Evolutionary conservation across 208 protist species (phyloP).

Genomic region (Crithidia thermophila): DNA sequence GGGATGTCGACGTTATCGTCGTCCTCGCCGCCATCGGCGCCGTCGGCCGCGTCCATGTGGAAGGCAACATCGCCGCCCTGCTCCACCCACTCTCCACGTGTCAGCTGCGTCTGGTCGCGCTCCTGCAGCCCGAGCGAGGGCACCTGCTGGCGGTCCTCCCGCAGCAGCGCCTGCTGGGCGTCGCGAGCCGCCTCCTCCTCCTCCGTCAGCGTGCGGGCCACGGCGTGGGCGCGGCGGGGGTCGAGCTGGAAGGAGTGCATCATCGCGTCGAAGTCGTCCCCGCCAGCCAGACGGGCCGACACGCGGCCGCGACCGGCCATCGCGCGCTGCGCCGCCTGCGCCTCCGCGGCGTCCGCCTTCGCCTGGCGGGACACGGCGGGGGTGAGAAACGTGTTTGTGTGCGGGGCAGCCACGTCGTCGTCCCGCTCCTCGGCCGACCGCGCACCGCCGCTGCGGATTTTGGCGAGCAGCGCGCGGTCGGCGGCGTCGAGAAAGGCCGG

Average conservation of each 20-base stretch:
- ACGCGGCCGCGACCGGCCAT: background rate
- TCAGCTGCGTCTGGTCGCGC: constrained; percentile 52
- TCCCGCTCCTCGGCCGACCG: constrained; percentile 17
- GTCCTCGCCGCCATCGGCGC: constrained; percentile 21
- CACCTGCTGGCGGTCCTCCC: constrained; percentile 60
- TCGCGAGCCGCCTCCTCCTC: constrained; percentile 47
- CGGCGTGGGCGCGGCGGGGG: constrained; percentile 63
- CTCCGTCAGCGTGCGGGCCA: constrained; percentile 63
- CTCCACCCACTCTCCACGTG: constrained; percentile 72
- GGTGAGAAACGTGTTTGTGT: background rate
- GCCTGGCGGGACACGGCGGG: background rate
- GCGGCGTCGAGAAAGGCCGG: constrained; percentile 25
- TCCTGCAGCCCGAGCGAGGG: constrained; percentile 41
- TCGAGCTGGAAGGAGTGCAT: constrained; percentile 69
- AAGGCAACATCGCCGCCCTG: constrained; percentile 73
- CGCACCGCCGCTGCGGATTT: constrained; percentile 24
- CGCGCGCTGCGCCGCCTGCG: background rate
- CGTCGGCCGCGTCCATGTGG: constrained; percentile 65
- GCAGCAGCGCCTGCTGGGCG: constrained; percentile 46
- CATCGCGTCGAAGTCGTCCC: constrained; percentile 76
- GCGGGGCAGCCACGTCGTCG: background rate
- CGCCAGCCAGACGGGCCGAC: constrained; percentile 8
- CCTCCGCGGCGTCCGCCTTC: constrained; percentile 14
- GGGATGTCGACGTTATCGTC: constrained; percentile 59
- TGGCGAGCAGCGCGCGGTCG: constrained; percentile 30